Base-by-base conservation (phyloP, 2,329 filamentous ascomycete genomes). In the Beauveria brongniartii region DNA sequence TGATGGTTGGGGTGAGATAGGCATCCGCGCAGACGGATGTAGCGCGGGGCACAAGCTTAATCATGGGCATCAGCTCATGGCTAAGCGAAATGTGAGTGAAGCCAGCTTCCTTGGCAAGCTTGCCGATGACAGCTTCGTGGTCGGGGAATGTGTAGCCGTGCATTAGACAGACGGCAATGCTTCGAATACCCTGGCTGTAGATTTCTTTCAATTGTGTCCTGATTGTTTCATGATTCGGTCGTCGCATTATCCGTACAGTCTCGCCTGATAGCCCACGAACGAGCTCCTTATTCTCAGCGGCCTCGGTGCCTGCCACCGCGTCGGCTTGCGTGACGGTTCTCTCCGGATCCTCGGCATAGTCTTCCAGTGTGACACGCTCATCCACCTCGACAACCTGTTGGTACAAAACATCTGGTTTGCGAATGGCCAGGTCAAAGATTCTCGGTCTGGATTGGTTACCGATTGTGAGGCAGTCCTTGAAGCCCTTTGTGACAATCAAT, bases 71-170 rank as follows among this genome's bases (percentile, higher is more conserved):
- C 62, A 78, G 65, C 63, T 71, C 62, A 61, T 77, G 68, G 58
- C 74, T 72, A 28, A 75, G 78, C 61, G 89, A 92, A 64, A 96
- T 86, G 72, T 96, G 91, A 61, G 83, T 75, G 57, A 77, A 77
- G 1, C 92, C 92, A 65, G 96, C 86, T 18, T 94, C 88, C 62
- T 79, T 81, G 1, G 92, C 92, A 53, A 96, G 77, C 65, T 80
- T 82, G 18, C 91, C 91, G 10, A 96, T 80, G 47, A 91, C 70
- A 1, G 87, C 85, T 71, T 97, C 92, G 67, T 97, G 92, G 55
- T 89, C 84, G 1, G 91, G 91, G 69, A 91, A 97, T 0, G 91
- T 96, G 70, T 96, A 97, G 5, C 89, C 89, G 70, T 97, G 92
- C 86, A 96, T 92, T 62, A 97, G 76, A 67, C 91, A 95, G 1